Conservation (phyloP, 2,329 filamentous ascomycete genomes). For the Claviceps pusilla region DNA sequence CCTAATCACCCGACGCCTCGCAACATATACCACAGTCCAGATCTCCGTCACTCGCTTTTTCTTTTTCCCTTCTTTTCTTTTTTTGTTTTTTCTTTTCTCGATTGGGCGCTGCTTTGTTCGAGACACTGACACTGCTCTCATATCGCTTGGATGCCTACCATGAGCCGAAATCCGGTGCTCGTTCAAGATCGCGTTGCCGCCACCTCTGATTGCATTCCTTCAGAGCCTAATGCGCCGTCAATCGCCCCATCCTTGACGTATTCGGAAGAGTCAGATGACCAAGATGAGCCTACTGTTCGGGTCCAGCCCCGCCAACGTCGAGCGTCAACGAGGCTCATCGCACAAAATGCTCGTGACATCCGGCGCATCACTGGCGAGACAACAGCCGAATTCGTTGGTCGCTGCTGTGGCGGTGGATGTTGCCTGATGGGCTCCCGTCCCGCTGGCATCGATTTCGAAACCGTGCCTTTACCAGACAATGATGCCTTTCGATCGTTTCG, state of each 20-base stretch:
- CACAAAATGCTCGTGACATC: slow-evolving; percentile 46
- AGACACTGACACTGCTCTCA: not conserved
- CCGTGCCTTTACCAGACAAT: slow-evolving; percentile 55
- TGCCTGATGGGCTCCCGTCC: slow-evolving; percentile 37
- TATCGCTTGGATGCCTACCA: slow-evolving; percentile 8
- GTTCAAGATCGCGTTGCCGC: slow-evolving; percentile 27
- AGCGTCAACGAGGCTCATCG: slow-evolving; percentile 54
- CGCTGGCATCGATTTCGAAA: slow-evolving; percentile 35
- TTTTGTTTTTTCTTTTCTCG: not conserved
- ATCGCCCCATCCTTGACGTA: slow-evolving; percentile 47
- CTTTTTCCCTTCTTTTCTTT: not conserved
- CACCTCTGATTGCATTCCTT: slow-evolving; percentile 26
- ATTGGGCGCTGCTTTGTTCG: not conserved
- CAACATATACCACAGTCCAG: not conserved
- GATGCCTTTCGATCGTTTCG: slow-evolving; percentile 67
- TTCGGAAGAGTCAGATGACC: slow-evolving; percentile 46
- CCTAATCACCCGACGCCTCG: not conserved
- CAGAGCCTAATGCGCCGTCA: slow-evolving; percentile 32
- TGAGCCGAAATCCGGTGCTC: slow-evolving; percentile 16
- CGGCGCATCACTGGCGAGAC: slow-evolving; percentile 50
- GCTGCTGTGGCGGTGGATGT: slow-evolving; percentile 51
- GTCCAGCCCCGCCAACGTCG: slow-evolving; percentile 38
- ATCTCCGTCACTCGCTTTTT: not conserved
- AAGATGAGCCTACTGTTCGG: slow-evolving; percentile 33
- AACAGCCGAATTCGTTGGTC: slow-evolving; percentile 43